Evolutionary conservation across 192 early-diverging fungal genomes (phyloP).

Genomic region (Coemansia aciculifera): DNA sequence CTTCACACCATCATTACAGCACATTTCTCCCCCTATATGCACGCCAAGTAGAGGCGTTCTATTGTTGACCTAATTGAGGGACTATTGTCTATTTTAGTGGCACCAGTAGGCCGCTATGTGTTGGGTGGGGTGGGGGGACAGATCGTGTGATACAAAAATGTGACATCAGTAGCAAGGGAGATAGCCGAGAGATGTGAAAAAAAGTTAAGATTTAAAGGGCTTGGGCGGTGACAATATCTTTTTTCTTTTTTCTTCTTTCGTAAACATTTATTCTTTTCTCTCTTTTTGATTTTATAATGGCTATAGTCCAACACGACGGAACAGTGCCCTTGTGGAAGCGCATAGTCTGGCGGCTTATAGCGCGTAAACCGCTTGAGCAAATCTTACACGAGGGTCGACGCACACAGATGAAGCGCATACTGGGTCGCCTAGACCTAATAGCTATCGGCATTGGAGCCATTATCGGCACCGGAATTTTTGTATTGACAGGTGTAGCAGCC

Average conservation of each 20-base stretch:
- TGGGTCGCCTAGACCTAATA: constrained; percentile 63
- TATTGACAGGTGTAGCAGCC: constrained; percentile 73
- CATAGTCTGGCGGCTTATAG: constrained; percentile 15
- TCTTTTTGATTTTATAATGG: background rate
- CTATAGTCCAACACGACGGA: background rate
- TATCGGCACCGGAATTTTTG: constrained; percentile 83
- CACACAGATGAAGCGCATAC: constrained; percentile 58
- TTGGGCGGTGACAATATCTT: background rate
- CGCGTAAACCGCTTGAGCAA: constrained; percentile 46
- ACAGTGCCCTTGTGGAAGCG: constrained; percentile 27
- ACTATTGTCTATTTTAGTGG: background rate
- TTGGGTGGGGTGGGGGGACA: background rate
- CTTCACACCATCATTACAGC: too few species aligned
- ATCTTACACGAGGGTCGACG: constrained; percentile 46
- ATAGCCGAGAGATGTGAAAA: too few species aligned
- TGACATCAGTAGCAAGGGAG: background rate
- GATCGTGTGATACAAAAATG: constrained; percentile 1
- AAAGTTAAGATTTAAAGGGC: background rate
- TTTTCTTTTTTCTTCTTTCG: constrained; percentile 1
- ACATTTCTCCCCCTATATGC: background rate
- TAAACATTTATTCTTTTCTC: background rate
- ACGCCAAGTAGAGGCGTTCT: background rate
- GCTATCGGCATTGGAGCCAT: constrained; percentile 72
- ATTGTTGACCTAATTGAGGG: background rate
- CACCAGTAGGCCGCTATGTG: background rate